Evolutionary conservation across 306 rosid genomes (phyloP).

Genomic region (Acacia confusa): DNA sequence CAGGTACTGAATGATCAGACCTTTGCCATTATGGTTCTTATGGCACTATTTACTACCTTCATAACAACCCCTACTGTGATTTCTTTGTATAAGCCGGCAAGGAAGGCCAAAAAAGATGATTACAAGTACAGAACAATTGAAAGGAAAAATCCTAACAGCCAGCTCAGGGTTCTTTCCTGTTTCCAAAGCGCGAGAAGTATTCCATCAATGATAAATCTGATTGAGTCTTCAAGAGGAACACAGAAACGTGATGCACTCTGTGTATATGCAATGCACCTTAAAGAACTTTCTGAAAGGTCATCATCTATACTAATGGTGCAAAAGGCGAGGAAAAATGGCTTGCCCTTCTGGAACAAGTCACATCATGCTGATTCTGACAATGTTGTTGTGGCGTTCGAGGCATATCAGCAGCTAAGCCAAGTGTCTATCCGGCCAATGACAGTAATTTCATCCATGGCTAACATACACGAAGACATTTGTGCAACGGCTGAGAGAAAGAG

Average conservation of each 20-base stretch:
- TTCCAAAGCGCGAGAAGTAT: conserved; percentile 64
- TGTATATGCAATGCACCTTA: conserved; percentile 84
- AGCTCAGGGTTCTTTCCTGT: conserved; percentile 69
- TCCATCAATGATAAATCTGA: conserved; percentile 70
- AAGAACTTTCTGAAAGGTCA: conserved; percentile 81
- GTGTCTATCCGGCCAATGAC: conserved; percentile 78
- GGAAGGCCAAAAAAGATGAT: conserved; percentile 38
- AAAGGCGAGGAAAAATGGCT: conserved; percentile 73
- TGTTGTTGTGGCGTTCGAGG: conserved; percentile 69
- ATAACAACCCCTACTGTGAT: conserved; percentile 77
- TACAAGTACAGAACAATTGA: conserved; percentile 66
- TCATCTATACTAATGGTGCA: conserved; percentile 80
- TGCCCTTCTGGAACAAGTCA: conserved; percentile 72
- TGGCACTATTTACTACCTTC: conserved; percentile 89
- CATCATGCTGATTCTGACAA: conserved; percentile 41
- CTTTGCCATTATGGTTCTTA: conserved; percentile 85
- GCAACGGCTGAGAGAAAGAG: conserved; percentile 64
- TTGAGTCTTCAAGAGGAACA: conserved; percentile 78
- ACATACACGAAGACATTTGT: conserved; percentile 85
- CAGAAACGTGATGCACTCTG: conserved; percentile 56
- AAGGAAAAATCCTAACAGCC: conserved; percentile 52
- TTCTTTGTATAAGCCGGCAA: conserved; percentile 62
- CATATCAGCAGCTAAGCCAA: conserved; percentile 63
- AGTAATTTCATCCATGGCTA: conserved; percentile 65
- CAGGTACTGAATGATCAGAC: conserved; percentile 95